A percentile compares a stretch with the other conserved stretches of the same genome.
Evolutionary conservation across 345 rosid genomes (phyloP).

Genomic region (Rhodomyrtus tomentosa): DNA sequence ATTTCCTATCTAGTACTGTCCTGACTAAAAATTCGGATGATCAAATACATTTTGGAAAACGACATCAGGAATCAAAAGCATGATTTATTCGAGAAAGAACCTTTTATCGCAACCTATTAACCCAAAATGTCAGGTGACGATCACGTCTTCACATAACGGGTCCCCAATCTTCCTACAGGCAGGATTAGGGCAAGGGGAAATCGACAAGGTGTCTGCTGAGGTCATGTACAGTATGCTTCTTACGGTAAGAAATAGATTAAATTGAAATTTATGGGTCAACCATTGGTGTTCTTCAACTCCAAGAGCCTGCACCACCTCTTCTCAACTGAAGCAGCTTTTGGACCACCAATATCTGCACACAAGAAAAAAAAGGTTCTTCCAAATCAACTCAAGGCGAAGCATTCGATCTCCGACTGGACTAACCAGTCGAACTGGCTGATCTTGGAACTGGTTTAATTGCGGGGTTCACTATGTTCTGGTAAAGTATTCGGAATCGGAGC

Average conservation of each 20-base stretch:
- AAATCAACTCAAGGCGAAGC: not conserved
- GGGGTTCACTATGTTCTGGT: not conserved
- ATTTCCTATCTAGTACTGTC: too few species aligned
- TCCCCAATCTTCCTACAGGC: not conserved
- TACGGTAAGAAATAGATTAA: not conserved
- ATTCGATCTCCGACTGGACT: not conserved
- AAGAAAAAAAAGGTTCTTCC: not conserved
- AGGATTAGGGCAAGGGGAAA: not conserved
- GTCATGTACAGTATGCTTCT: not conserved
- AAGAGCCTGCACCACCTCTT: conserved; percentile 71
- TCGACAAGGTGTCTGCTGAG: not conserved
- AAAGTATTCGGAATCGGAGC: not conserved
- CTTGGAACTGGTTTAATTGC: not conserved
- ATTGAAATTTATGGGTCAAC: not conserved
- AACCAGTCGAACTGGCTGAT: not conserved
- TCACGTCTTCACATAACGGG: not conserved
- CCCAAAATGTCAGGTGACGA: not conserved
- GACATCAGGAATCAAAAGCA: not conserved
- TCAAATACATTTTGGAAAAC: not conserved
- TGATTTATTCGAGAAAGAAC: not conserved
- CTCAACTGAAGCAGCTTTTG: conserved; percentile 41
- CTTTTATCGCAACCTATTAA: not conserved
- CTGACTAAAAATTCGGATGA: too few species aligned
- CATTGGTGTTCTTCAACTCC: conserved; percentile 41
- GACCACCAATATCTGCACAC: conserved; percentile 37